Evolutionary conservation across 2,329 filamentous ascomycete genomes (phyloP), one percentile per base, ranked within the genome.

Genomic region (Aspergillus sclerotialis): DNA sequence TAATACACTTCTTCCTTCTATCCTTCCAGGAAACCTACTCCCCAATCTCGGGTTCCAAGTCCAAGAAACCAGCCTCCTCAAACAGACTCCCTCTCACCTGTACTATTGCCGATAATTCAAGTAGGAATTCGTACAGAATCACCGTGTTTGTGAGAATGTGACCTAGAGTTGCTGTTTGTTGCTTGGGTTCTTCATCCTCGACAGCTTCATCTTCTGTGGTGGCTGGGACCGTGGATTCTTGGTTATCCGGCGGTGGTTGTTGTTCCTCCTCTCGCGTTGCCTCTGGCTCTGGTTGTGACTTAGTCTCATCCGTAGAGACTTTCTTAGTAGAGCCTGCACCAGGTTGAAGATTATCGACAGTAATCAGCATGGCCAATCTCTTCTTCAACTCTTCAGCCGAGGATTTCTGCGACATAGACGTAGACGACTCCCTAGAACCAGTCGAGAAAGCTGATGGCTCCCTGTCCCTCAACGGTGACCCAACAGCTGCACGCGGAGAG

Each of bases 101-200:
- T 38, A 88, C 70, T 48, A 89, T 60, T 16, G 82, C 82, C 2
- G 83, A 79, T 36, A 90, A 60, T 58, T 92, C 85, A 32, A 90
- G 70, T 32, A 90, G 61, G 54, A 92, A 92, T 23, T 84, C 82
- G 56, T 92, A 85, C 37, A 88, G 67, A 32, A 90, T 75, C 38
- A 90, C 76, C 26, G 83, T 76, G 55, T 90, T 92, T 5, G 84
- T 90, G 42, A 92, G 65, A 8, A 90, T 68, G 55, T 90, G 84
- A 26, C 82, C 86, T 4, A 92, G 75, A 6, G 80, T 85, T 6
- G 78, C 80, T 7, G 69, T 70, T 31, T 59, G 63, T n/a, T n/a
- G n/a, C n/a, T n/a, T n/a, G 4, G 61, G 54, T 17, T 53, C 54
- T 30, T 58, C 56, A 7, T 52, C 45, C 7, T 41, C 35, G 18